These are phyloP conservation scores for Coemansia sp. DNA, from an alignment of 192 early-diverging fungal species.

Conservation along the genomic window DNA sequence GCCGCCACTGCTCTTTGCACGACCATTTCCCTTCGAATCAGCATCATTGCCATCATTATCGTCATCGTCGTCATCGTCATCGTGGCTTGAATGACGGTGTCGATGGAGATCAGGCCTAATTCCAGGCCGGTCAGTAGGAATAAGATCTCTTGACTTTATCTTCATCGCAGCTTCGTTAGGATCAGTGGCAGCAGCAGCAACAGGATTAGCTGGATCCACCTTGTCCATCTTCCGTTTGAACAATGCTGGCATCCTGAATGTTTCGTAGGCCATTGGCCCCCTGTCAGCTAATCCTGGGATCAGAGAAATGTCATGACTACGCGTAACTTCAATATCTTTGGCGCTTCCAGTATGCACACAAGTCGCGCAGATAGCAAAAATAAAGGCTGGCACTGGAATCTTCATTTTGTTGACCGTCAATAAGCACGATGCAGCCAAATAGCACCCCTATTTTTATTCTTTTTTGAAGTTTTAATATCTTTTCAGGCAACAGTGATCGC, in stretches of 20 bases:
- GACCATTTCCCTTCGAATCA: conserved; percentile 1
- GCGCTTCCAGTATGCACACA: background rate
- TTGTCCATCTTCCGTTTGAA: conserved; percentile 22
- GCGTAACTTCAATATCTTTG: background rate
- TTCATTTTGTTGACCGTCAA: conserved; percentile 2
- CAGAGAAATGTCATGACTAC: no score
- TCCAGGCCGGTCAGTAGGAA: conserved; percentile 38
- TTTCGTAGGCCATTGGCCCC: background rate
- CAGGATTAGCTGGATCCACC: conserved; percentile 47
- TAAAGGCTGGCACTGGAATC: conserved; percentile 4
- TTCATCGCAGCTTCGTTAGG: conserved; percentile 49
- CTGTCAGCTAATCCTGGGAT: no score
- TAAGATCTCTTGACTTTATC: conserved; percentile 42
- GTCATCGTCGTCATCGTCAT: conserved; percentile 12
- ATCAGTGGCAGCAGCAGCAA: conserved; percentile 49
- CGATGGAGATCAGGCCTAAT: conserved; percentile 16
- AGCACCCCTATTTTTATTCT: no score
- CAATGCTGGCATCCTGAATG: conserved; percentile 12
- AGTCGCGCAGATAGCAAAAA: conserved; percentile 6
- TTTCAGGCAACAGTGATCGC: no score
- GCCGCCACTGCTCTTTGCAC: background rate
- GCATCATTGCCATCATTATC: conserved; percentile 14
- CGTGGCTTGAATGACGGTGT: conserved; percentile 15
- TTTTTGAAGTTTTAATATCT: no score
- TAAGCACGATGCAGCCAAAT: background rate